phyloP scores from a whole-genome alignment of 164 flowering plant species.

The Annona cherimola region DNA sequence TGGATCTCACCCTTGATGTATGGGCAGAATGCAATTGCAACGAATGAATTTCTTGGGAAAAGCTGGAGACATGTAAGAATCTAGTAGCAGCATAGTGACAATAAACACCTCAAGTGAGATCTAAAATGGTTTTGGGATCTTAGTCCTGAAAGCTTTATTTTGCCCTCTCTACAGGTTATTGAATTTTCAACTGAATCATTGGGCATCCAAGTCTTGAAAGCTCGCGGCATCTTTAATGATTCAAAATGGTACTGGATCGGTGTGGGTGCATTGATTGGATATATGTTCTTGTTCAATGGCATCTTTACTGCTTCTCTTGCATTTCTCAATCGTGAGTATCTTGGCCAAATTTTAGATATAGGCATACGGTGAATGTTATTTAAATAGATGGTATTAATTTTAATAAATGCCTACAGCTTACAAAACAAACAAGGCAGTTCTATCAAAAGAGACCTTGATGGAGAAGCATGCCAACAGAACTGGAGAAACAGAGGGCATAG shows the following conservation, averaged over 20 bases:
- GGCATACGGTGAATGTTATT: neutral
- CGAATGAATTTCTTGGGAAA: slow-evolving; percentile 44
- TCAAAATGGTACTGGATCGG: slow-evolving; percentile 40
- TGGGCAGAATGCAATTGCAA: slow-evolving; percentile 41
- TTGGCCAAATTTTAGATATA: neutral
- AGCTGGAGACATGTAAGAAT: slow-evolving; percentile 40
- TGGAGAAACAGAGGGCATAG: slow-evolving; percentile 1
- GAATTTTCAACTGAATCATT: slow-evolving; percentile 16
- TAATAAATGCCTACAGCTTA: slow-evolving; percentile 2
- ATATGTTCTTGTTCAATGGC: slow-evolving; percentile 22
- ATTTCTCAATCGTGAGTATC: slow-evolving; percentile 20
- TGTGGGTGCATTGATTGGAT: slow-evolving; percentile 28
- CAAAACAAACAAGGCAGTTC: neutral
- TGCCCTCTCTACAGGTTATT: slow-evolving; percentile 11
- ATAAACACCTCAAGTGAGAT: neutral
- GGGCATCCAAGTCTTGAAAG: slow-evolving; percentile 23
- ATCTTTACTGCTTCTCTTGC: slow-evolving; percentile 11
- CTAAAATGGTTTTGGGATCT: neutral
- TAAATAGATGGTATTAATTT: slow-evolving; percentile 9
- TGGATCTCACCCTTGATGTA: slow-evolving; percentile 58
- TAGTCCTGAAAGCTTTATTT: neutral
- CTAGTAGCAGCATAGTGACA: neutral
- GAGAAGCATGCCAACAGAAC: neutral
- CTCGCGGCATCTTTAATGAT: slow-evolving; percentile 24
- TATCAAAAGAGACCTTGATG: neutral